Conservation (phyloP, 2,329 filamentous ascomycete genomes). For the Paracorniculantispora psalliotae region DNA sequence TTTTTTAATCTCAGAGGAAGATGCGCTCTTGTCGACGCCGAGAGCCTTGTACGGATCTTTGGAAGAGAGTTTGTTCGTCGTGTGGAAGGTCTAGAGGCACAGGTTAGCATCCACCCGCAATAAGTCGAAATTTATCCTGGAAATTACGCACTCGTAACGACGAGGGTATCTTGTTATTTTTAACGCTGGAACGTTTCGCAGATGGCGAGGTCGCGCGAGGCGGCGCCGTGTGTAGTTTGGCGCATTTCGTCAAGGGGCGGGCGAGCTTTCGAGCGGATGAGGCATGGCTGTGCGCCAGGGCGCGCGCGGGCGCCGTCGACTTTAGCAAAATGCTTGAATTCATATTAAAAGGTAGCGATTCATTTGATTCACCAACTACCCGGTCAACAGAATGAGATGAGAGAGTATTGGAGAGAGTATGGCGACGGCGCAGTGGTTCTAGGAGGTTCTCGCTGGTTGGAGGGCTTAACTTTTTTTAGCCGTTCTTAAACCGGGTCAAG, state of each 20-base stretch:
- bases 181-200: conserved; percentile 19
- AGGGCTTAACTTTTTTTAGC: conserved; percentile 18
- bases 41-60: conserved; percentile 85
- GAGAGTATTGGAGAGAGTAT: neutral
- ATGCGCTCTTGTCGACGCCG: conserved; percentile 77
- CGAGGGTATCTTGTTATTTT: conserved; percentile 16
- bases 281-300: conserved; percentile 39
- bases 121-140: neutral
- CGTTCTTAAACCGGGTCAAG: conserved; percentile 16
- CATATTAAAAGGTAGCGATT: conserved; percentile 33
- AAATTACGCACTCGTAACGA: conserved; percentile 25
- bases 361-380: conserved; percentile 21
- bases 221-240: conserved; percentile 28
- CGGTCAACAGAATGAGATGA: neutral
- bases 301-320: conserved; percentile 41
- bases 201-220: conserved; percentile 16
- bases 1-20: conserved; percentile 88
- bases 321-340: conserved; percentile 44
- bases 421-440: conserved; percentile 1
- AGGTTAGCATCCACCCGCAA: conserved; percentile 6
- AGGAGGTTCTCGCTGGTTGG: conserved; percentile 9
- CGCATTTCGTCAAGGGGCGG: conserved; percentile 35
- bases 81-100: conserved; percentile 51
- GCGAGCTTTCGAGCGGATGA: conserved; percentile 36
- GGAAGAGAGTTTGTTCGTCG: conserved; percentile 48